Evolutionary conservation across 2,329 filamentous ascomycete genomes (phyloP).

Genomic region (Ophiostoma perfectum): DNA sequence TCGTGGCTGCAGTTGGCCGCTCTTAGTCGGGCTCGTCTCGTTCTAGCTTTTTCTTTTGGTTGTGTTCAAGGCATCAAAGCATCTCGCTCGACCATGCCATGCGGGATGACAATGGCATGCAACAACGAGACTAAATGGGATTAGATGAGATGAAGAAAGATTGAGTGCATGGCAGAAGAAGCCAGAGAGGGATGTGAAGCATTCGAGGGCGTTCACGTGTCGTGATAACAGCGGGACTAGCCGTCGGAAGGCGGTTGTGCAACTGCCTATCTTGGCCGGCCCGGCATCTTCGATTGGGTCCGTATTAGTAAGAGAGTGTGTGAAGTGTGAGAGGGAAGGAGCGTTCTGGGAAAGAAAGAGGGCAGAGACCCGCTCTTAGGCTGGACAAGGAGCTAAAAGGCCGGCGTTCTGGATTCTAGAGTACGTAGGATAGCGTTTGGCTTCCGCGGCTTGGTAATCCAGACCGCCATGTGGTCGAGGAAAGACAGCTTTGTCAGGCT

Average conservation of each 20-base stretch:
- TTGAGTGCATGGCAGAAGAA: neutral
- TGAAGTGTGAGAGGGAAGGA: neutral
- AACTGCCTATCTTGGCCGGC: constrained; percentile 16
- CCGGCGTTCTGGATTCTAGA: neutral
- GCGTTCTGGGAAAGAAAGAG: neutral
- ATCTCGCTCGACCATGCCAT: too few relatives aligned
- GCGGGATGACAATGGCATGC: too few relatives aligned
- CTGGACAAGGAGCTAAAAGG: neutral
- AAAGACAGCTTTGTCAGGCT: neutral
- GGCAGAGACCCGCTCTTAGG: neutral
- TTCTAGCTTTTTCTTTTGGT: neutral
- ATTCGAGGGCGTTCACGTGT: neutral
- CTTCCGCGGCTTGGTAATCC: neutral
- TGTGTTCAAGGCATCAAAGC: neutral
- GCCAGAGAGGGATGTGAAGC: neutral
- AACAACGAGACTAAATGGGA: too few relatives aligned
- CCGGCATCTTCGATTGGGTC: constrained; percentile 3
- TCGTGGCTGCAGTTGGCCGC: neutral
- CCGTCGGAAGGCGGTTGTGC: constrained; percentile 10
- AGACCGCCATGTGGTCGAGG: neutral
- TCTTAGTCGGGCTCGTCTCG: neutral
- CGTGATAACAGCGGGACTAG: constrained; percentile 5
- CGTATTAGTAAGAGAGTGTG: neutral
- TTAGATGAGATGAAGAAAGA: neutral
- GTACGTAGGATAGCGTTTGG: neutral